A percentile compares a stretch with the other conserved stretches of the same genome.
phyloP scores from a whole-genome alignment of 768 basidiomycete genomes.

The Polyporus arcularius region DNA sequence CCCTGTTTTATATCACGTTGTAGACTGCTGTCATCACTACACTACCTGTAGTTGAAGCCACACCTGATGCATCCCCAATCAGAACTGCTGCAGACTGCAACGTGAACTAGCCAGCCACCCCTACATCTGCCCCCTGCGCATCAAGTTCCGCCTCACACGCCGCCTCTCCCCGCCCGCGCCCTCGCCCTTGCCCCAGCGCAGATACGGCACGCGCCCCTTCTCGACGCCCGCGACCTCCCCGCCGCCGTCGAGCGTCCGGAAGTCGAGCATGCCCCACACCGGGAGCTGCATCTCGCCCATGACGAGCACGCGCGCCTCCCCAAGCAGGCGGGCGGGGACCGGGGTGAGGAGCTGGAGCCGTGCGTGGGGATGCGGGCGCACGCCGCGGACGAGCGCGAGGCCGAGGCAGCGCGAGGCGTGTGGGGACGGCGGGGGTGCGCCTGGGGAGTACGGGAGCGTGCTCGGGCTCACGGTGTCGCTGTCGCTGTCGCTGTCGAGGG shows the following conservation, averaged over 20 bases:
- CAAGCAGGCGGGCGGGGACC: constrained; percentile 51
- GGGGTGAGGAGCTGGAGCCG: constrained; percentile 84
- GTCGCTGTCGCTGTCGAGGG: constrained; percentile 34
- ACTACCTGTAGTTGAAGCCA: too few relatives aligned
- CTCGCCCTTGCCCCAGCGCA: constrained; percentile 73
- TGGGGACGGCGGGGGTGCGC: constrained; percentile 55
- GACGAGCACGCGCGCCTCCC: constrained; percentile 51
- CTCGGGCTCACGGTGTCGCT: not conserved
- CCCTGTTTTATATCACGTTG: too few relatives aligned
- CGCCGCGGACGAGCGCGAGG: constrained; percentile 73
- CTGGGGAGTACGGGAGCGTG: constrained; percentile 60
- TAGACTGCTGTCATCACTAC: too few relatives aligned
- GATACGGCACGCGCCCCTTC: constrained; percentile 66
- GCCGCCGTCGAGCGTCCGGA: constrained; percentile 40
- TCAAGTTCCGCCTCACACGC: constrained; percentile 81
- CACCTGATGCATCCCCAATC: too few relatives aligned
- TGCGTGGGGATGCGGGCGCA: constrained; percentile 45
- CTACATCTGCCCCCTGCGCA: constrained; percentile 77
- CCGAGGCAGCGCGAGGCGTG: constrained; percentile 67
- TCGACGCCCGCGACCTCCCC: constrained; percentile 54
- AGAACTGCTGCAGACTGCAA: too few relatives aligned
- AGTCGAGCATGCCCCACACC: constrained; percentile 85
- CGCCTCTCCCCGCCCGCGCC: constrained; percentile 74
- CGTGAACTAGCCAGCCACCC: not conserved
- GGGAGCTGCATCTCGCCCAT: constrained; percentile 91